Conservation (phyloP, 176 grass and related monocot species). For the Areca catechu region DNA sequence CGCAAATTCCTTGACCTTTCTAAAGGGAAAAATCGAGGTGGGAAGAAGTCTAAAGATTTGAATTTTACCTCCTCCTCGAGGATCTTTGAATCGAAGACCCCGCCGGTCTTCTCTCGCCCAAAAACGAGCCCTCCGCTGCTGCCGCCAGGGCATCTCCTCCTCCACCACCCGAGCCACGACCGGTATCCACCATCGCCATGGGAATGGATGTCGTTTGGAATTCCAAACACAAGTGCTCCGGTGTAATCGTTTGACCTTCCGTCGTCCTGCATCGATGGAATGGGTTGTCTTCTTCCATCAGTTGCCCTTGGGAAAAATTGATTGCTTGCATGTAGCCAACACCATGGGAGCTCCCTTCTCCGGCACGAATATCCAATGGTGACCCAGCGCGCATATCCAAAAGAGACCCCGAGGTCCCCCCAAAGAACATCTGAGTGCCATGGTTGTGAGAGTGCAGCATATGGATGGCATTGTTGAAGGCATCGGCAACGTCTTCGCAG, state of each 20-base stretch:
- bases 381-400: too few species aligned
- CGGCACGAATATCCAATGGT: too few species aligned
- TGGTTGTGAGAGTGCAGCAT: neutral
- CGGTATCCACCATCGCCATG: neutral
- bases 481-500: slow-evolving; percentile 10
- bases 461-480: slow-evolving; percentile 14
- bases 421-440: neutral
- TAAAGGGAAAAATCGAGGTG: neutral
- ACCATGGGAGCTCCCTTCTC: neutral
- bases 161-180: too few species aligned
- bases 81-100: slow-evolving; percentile 20
- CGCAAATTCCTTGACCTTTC: slow-evolving; percentile 1
- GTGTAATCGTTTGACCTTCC: neutral
- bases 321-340: slow-evolving; percentile 6
- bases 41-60: neutral
- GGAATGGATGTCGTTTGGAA: neutral
- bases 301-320: neutral
- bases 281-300: neutral
- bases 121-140: neutral
- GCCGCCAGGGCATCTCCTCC: neutral
- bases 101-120: neutral
- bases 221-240: neutral
- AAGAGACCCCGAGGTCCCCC: neutral
- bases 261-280: neutral
- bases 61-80: slow-evolving; percentile 28